Percentiles rank a stretch among this genome's conserved stretches.
Evolutionary conservation across 768 basidiomycete species (phyloP).

Genomic region (Lactarius evosmus): DNA sequence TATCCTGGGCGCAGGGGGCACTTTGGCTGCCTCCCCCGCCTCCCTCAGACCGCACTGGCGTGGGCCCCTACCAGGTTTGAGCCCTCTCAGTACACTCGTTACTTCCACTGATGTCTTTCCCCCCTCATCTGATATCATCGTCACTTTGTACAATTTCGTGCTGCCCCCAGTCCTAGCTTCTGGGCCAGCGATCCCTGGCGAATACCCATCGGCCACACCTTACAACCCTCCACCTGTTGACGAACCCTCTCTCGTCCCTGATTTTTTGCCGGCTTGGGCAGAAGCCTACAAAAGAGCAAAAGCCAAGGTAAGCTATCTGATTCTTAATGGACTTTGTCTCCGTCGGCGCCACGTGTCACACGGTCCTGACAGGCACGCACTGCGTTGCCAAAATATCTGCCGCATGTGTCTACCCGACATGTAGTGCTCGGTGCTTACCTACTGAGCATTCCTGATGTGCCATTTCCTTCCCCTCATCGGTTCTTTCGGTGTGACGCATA

Average conservation of each 20-base stretch:
- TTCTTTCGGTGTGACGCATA: neutral
- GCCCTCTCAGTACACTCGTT: neutral
- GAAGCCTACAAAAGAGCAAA: conserved; percentile 59
- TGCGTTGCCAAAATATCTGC: too few species aligned
- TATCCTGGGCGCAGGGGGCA: conserved; percentile 8
- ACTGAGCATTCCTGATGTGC: neutral
- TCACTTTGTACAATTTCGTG: conserved; percentile 13
- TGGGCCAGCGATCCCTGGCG: conserved; percentile 47
- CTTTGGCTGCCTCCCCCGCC: neutral
- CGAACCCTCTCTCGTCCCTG: conserved; percentile 42
- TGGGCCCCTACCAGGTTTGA: too few species aligned
- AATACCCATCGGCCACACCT: conserved; percentile 56
- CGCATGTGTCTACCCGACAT: neutral
- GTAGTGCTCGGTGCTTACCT: neutral
- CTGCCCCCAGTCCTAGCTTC: conserved; percentile 36
- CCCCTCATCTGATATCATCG: conserved; percentile 11
- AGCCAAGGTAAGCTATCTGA: conserved; percentile 23
- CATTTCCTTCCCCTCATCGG: too few species aligned
- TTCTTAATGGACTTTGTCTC: neutral
- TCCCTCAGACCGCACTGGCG: too few species aligned
- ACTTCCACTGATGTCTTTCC: neutral
- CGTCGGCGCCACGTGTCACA: neutral
- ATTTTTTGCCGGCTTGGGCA: conserved; percentile 53
- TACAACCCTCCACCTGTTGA: conserved; percentile 51
- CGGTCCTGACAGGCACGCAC: neutral